Evolutionary conservation across 768 basidiomycete genomes (phyloP), one percentile per base, ranked within the genome.

Genomic region (Collybia mongolica): DNA sequence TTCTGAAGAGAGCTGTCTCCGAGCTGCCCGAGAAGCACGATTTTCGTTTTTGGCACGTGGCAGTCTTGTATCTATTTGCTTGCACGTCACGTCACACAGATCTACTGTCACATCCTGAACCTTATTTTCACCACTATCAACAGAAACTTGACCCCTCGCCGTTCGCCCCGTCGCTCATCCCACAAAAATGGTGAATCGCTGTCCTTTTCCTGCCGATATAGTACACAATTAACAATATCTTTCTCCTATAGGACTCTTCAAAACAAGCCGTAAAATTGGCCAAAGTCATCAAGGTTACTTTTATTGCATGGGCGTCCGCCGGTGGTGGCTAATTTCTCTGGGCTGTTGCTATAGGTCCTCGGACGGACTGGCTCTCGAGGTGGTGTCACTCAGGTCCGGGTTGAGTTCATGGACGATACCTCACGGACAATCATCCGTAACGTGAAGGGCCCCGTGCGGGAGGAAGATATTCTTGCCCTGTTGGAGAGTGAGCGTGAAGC

Each of bases 401-500:
- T 99, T 60, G 97, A 98, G 69, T 97, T 99, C 79, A 87, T 98
- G 89, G 96, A 98, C 70, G 95, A 98, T 70, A 84, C 90, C 48
- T 83, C 86, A 58, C 90, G 96, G 63, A 88, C 91, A 59, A 97
- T 99, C 72, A 96, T 98, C 73, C 91, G 96, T 46, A 99, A 99
- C 76, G 96, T 98, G 60, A 98, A 98, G 74, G 97, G 97, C 0
- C 96, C 97, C 54, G 95, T 98, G 53, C 79, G 92, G 56, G 89
- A 93, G 73, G 83, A 94, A 71, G 97, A 99, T 70, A 97, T 98
- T 65, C 81, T 99, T 54, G 93, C 95, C 60, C 79, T 99, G 58
- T 79, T 98, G 66, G 97, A 99, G 80, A 90, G 89, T 69, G 97
- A 99, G 76, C 92, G 97, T 74, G 97, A 99, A 80, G 97, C 97